Conservation (phyloP, 2,329 filamentous ascomycete genomes). For the Fusarium concolor region DNA sequence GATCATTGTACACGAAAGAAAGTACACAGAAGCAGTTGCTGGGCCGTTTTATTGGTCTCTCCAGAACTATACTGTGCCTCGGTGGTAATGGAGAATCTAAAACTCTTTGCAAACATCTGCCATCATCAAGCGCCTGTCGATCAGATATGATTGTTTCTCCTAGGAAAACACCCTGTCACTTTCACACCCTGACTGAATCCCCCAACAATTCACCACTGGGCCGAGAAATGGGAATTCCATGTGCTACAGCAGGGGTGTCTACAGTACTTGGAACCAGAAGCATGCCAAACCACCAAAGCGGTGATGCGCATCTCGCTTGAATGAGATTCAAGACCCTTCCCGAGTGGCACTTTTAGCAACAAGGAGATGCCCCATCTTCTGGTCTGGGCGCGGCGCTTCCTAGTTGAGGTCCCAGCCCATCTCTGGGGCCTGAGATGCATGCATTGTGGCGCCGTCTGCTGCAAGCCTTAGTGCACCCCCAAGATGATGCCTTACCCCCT, state of each 20-base stretch:
- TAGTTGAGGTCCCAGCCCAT: slow-evolving; percentile 27
- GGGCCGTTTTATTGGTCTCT: slow-evolving; percentile 22
- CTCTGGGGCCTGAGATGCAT: slow-evolving; percentile 27
- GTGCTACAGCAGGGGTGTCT: slow-evolving; percentile 34
- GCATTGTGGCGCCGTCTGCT: slow-evolving; percentile 28
- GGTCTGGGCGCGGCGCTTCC: slow-evolving; percentile 29
- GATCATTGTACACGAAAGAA: slow-evolving; percentile 4
- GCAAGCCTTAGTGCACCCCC: slow-evolving; percentile 15
- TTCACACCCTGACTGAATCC: slow-evolving; percentile 2
- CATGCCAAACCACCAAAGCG: slow-evolving; percentile 44
- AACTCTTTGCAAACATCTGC: slow-evolving; percentile 42
- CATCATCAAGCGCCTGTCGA: slow-evolving; percentile 34
- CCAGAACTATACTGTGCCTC: neutral
- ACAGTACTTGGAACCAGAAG: slow-evolving; percentile 13
- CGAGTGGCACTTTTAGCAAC: slow-evolving; percentile 43
- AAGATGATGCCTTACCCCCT: neutral
- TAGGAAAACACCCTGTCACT: slow-evolving; percentile 28
- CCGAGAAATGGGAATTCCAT: slow-evolving; percentile 30
- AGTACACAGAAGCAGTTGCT: slow-evolving; percentile 22
- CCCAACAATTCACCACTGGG: neutral
- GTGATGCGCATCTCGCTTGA: slow-evolving; percentile 46
- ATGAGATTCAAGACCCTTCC: slow-evolving; percentile 47
- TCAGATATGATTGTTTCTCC: slow-evolving; percentile 43
- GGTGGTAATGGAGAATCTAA: slow-evolving; percentile 18
- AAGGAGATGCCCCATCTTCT: slow-evolving; percentile 43